These are phyloP conservation scores for Torulaspora maleeae DNA, from an alignment of 805 yeast genomes.

Conservation along the genomic window DNA sequence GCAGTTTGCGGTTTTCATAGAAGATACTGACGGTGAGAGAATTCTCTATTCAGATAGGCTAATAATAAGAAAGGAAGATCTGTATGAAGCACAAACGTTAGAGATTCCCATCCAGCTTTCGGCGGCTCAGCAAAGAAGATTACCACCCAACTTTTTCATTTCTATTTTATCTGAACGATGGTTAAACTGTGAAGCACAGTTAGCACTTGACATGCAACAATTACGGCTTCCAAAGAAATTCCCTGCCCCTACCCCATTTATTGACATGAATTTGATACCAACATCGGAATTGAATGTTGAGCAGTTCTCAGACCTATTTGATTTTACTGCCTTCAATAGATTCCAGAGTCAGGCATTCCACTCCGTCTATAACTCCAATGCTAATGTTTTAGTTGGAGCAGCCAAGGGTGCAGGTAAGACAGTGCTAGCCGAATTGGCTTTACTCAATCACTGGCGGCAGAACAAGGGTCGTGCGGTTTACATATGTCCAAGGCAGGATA, in stretches of 20 bases:
- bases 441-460: constrained; percentile 67
- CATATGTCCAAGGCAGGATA: constrained; percentile 57
- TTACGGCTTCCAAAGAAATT: constrained; percentile 30
- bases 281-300: constrained; percentile 44
- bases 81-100: constrained; percentile 51
- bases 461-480: constrained; percentile 69
- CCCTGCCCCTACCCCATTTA: constrained; percentile 26
- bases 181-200: constrained; percentile 66
- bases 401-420: constrained; percentile 78
- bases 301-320: constrained; percentile 45
- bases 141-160: constrained; percentile 72
- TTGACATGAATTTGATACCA: constrained; percentile 41
- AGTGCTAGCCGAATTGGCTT: constrained; percentile 63
- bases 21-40: constrained; percentile 77
- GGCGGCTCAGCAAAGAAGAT: constrained; percentile 19
- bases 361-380: constrained; percentile 52
- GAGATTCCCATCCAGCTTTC: constrained; percentile 54
- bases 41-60: constrained; percentile 58
- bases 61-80: constrained; percentile 45
- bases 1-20: constrained; percentile 65
- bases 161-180: constrained; percentile 75
- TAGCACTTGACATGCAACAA: constrained; percentile 46
- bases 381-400: constrained; percentile 61
- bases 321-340: constrained; percentile 56
- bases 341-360: constrained; percentile 71